Conservation (phyloP, 768 basidiomycete genomes). For the Lactarius trivialis region DNA sequence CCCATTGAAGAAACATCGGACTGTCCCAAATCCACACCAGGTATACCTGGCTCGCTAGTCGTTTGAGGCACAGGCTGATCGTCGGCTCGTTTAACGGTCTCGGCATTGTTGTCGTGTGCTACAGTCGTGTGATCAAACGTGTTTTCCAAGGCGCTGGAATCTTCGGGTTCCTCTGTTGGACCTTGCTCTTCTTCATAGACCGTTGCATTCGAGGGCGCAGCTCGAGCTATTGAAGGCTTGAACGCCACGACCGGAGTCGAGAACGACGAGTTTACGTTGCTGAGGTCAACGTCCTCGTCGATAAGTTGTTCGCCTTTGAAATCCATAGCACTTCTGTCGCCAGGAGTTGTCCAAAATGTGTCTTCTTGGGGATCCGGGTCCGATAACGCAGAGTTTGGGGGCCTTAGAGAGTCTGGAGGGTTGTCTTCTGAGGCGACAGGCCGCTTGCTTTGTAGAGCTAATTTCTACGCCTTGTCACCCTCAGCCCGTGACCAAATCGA, state of each 20-base stretch:
- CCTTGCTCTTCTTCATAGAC: neutral
- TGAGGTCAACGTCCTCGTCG: conserved; percentile 58
- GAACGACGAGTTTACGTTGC: conserved; percentile 35
- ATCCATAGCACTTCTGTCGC: conserved; percentile 49
- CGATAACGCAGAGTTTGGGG: conserved; percentile 18
- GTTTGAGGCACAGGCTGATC: neutral
- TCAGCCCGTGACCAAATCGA: neutral
- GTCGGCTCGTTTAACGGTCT: neutral
- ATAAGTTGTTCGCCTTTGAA: conserved; percentile 57
- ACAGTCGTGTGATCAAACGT: conserved; percentile 12
- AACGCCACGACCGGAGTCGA: conserved; percentile 35
- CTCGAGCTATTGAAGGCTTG: neutral
- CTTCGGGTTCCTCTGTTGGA: neutral
- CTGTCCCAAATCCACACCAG: neutral
- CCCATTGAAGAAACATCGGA: conserved; percentile 17
- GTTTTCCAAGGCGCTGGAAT: conserved; percentile 10
- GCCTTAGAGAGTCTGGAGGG: conserved; percentile 24
- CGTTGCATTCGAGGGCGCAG: neutral
- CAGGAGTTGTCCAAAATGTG: conserved; percentile 58
- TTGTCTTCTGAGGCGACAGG: conserved; percentile 21
- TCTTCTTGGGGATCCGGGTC: conserved; percentile 44
- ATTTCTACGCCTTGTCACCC: conserved; percentile 25
- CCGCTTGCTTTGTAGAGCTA: conserved; percentile 25
- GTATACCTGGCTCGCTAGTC: conserved; percentile 4
- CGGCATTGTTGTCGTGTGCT: neutral